Percentiles rank a stretch among this genome's conserved stretches.
phyloP scores from a whole-genome alignment of 2,329 filamentous ascomycete species.

The Ampelomyces quisqualis region DNA sequence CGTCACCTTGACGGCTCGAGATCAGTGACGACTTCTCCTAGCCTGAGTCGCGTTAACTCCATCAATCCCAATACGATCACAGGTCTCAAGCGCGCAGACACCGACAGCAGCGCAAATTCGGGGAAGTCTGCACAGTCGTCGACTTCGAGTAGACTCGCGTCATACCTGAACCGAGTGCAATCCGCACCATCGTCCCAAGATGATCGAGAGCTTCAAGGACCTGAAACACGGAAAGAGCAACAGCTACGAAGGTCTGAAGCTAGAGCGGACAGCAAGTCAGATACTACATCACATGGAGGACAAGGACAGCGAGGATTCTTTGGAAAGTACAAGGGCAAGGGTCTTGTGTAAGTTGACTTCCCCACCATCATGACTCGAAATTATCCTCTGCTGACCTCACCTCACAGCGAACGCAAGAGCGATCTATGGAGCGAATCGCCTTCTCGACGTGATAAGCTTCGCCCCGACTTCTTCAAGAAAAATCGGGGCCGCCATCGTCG shows the following conservation, averaged over 20 bases:
- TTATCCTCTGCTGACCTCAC: background rate
- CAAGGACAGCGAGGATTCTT: constrained; percentile 36
- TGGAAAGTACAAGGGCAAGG: constrained; percentile 37
- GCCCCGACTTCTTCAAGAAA: constrained; percentile 36
- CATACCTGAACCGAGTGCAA: constrained; percentile 12
- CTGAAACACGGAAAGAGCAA: constrained; percentile 37
- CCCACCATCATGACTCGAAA: background rate
- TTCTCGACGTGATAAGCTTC: constrained; percentile 42
- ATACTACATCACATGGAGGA: constrained; percentile 40
- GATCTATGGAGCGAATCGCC: constrained; percentile 40
- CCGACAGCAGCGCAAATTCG: constrained; percentile 12
- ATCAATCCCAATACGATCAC: constrained; percentile 2
- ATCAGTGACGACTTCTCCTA: constrained; percentile 15
- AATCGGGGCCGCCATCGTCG: constrained; percentile 41
- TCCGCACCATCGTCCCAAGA: constrained; percentile 10
- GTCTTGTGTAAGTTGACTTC: constrained; percentile 27
- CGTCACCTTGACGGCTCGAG: constrained; percentile 28
- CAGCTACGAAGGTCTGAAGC: constrained; percentile 31
- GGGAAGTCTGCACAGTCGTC: constrained; percentile 5
- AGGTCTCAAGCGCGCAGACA: constrained; percentile 7
- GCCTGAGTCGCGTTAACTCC: constrained; percentile 14
- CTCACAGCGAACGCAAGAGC: constrained; percentile 35
- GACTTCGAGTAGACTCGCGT: constrained; percentile 6
- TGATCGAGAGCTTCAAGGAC: constrained; percentile 40
- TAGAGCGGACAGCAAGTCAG: constrained; percentile 34